Evolutionary conservation across 768 basidiomycete species (phyloP).

Genomic region (Krasilnikovozyma curviuscula): DNA sequence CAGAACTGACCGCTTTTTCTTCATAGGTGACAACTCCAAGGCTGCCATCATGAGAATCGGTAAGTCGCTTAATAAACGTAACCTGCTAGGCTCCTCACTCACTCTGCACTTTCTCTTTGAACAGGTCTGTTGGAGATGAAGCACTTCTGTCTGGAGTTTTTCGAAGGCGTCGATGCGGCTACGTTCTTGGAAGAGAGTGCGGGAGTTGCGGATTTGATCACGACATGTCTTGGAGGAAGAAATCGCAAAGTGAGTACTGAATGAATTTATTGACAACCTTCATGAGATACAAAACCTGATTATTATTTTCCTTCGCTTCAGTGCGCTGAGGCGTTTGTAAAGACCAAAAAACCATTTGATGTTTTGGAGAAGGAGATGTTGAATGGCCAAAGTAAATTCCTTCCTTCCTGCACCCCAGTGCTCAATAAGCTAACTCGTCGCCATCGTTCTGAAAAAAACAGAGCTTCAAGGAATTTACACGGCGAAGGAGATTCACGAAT

Average conservation of each 20-base stretch:
- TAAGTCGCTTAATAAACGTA: too few relatives aligned
- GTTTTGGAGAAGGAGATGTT: slow-evolving; percentile 8
- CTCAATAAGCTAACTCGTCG: not conserved
- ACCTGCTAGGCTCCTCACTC: too few relatives aligned
- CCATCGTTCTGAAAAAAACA: not conserved
- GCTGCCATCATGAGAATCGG: slow-evolving; percentile 34
- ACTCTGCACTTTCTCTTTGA: too few relatives aligned
- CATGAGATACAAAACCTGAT: slow-evolving; percentile 22
- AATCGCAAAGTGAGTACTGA: slow-evolving; percentile 3
- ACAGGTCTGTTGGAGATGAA: slow-evolving; percentile 34
- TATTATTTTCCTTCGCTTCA: not conserved
- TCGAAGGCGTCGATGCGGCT: slow-evolving; percentile 27
- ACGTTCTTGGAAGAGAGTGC: slow-evolving; percentile 32
- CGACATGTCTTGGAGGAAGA: slow-evolving; percentile 24
- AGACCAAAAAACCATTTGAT: not conserved
- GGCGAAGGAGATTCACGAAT: slow-evolving; percentile 7
- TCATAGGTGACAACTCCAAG: slow-evolving; percentile 11
- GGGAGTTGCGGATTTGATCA: slow-evolving; percentile 33
- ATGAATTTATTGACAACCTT: slow-evolving; percentile 8
- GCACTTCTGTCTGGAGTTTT: slow-evolving; percentile 31
- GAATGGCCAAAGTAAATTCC: slow-evolving; percentile 21
- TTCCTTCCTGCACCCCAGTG: not conserved
- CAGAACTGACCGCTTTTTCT: not conserved
- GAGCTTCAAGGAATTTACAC: slow-evolving; percentile 13
- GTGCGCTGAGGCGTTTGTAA: slow-evolving; percentile 5